Base-by-base conservation (phyloP, 371 early-diverging fungal genomes). In the Haplosporangium sp. region DNA sequence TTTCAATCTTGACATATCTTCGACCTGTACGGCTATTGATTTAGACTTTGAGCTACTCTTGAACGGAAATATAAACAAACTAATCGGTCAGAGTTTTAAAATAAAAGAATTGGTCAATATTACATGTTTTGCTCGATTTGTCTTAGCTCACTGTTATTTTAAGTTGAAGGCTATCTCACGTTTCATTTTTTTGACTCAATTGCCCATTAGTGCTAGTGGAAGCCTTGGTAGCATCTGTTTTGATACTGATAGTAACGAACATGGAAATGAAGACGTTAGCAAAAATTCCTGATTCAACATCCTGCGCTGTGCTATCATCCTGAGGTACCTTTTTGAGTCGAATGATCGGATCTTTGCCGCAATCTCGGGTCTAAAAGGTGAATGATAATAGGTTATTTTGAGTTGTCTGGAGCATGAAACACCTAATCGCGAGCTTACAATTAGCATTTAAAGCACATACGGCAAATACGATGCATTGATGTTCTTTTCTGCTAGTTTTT, bases 1-100 rank as follows among this genome's bases (percentile, higher is more conserved):
- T 2, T 85, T 63, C 40, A 91, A 77, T 10, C 90, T 81, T 9
- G 71, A 67, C 48, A 82, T 56, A 71, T 91, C 91, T 17, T 85
- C 83, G 5, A 42, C 56, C 11, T 66, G 81, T 17, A 90, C 69
- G 0, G 85, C 76, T 34, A 89, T 85, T 48, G 84, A 72, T 19
- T 75, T 81, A 27, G 82, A 52, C 34, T 52, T 71, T n/a, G 50
- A 56, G 38, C 45, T 71, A 44, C 53, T 67, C 59, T 74, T 74
- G 58, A 84, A 83, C 17, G 84, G 84, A 50, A 73, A 84, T 38
- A 58, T 6, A 45, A 84, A 84, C 44, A 84, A 35, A 9, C 75
- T 81, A 72, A 3, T 9, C 34, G 34, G 10, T 9, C 27, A 4
- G 2, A 27, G 8, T 55, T 59, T 11, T 19, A 39, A 59, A 55